Conservation (phyloP, 2,329 filamentous ascomycete species). For the Periconia digitata region DNA sequence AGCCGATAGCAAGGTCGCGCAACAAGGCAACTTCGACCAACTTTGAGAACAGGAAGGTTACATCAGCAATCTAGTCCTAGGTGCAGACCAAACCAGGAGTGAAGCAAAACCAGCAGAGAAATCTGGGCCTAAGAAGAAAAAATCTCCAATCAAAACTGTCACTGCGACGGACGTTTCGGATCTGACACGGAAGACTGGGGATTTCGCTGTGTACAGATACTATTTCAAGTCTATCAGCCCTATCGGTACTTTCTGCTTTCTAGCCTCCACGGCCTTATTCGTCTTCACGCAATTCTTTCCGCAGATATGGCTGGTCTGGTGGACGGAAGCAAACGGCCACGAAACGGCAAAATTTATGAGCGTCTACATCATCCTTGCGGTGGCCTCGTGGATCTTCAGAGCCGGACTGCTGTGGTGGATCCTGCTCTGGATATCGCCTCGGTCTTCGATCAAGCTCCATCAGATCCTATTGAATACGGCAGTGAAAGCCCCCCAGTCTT, state of each 20-base stretch:
- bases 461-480: constrained; percentile 3
- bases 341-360: constrained; percentile 8
- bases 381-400: constrained; percentile 7
- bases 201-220: constrained; percentile 6
- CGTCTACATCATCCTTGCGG: constrained; percentile 6
- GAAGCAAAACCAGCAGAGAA: constrained; percentile 5
- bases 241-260: constrained; percentile 3
- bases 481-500: constrained; percentile 1
- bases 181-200: constrained; percentile 5
- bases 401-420: constrained; percentile 4
- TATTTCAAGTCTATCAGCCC: constrained; percentile 5
- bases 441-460: constrained; percentile 1
- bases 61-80: constrained; percentile 22
- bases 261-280: constrained; percentile 2
- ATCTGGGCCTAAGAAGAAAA: constrained; percentile 5
- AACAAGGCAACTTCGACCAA: constrained; percentile 42
- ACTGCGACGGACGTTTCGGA: constrained; percentile 3
- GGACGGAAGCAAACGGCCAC: constrained; percentile 10
- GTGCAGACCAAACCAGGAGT: background rate
- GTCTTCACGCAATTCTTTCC: background rate
- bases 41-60: constrained; percentile 26
- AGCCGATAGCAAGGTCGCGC: constrained; percentile 27
- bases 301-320: constrained; percentile 3
- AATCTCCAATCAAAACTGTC: constrained; percentile 4
- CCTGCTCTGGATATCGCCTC: constrained; percentile 3